Conservation (phyloP, 768 basidiomycete species). For the Rubroboletus pulcherrimus region DNA sequence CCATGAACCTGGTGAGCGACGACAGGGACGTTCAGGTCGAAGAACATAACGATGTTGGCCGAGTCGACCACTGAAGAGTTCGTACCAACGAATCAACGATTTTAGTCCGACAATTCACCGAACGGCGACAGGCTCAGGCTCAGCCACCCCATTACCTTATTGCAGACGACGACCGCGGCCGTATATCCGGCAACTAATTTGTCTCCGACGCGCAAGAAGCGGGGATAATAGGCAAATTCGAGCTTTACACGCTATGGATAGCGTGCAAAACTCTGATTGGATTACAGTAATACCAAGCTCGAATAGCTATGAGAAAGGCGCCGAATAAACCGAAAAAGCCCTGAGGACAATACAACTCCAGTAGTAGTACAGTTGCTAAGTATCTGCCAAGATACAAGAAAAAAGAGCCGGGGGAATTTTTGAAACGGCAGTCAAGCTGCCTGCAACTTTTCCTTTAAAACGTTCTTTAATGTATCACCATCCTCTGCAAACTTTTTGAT, state of each 20-base stretch:
- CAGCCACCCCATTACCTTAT: neutral
- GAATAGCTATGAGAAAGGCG: too few species aligned
- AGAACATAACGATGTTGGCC: constrained; percentile 44
- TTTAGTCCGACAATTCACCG: neutral
- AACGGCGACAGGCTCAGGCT: too few species aligned
- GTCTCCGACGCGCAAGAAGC: too few species aligned
- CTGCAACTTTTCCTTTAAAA: constrained; percentile 64
- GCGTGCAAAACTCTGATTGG: too few species aligned
- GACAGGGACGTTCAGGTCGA: constrained; percentile 65
- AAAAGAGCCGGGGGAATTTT: too few species aligned
- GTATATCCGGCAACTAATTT: too few species aligned
- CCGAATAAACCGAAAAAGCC: too few species aligned
- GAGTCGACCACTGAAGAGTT: neutral
- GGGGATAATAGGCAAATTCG: too few species aligned
- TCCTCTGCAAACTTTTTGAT: constrained; percentile 97
- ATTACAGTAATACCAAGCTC: too few species aligned
- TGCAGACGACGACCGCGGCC: too few species aligned
- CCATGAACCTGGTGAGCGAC: constrained; percentile 19
- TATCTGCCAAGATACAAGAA: neutral
- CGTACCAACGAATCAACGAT: neutral
- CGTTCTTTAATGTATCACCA: constrained; percentile 75
- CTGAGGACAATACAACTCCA: neutral
- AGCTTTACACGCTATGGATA: too few species aligned
- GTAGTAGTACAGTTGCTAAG: neutral
- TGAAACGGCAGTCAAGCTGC: neutral